Conservation (phyloP, 805 yeast species). For the Cyberlindnera mrakii region DNA sequence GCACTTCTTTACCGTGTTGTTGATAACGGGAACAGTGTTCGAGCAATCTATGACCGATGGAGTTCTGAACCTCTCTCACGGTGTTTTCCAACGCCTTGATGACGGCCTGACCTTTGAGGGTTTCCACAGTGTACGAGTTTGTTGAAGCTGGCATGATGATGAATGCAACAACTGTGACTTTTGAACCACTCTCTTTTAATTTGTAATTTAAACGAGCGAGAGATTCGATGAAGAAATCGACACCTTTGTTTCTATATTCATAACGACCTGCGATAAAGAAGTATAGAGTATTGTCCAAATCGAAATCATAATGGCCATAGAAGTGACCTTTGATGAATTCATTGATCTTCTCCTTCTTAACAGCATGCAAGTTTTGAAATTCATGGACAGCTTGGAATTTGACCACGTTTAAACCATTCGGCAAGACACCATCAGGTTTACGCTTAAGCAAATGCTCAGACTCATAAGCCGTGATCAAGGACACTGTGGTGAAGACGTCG, state of each 20-base stretch:
- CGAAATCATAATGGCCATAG: conserved; percentile 94
- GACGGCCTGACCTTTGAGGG: conserved; percentile 94
- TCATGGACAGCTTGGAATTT: conserved; percentile 97
- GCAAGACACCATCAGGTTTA: conserved; percentile 96
- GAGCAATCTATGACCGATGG: conserved; percentile 80
- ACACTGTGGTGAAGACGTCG: conserved; percentile 95
- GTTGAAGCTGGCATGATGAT: conserved; percentile 97
- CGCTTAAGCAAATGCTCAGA: conserved; percentile 88
- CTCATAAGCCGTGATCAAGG: conserved; percentile 96
- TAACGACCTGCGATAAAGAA: conserved; percentile 97
- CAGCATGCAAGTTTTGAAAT: conserved; percentile 92
- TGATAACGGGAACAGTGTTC: conserved; percentile 81
- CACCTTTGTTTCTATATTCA: conserved; percentile 95
- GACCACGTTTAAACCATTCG: conserved; percentile 92
- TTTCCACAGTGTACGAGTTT: conserved; percentile 91
- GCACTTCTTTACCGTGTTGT: conserved; percentile 55
- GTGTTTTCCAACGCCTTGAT: conserved; percentile 85
- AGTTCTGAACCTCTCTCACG: conserved; percentile 78
- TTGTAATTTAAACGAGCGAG: conserved; percentile 87
- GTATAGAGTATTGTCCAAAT: conserved; percentile 86
- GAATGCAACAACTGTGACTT: conserved; percentile 92
- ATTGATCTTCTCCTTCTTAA: conserved; percentile 83
- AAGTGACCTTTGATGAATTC: conserved; percentile 96
- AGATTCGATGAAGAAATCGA: conserved; percentile 89
- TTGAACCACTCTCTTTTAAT: conserved; percentile 74